Evolutionary conservation across 2,329 filamentous ascomycete species (phyloP), one percentile per base, ranked within the genome.

Genomic region (Nakataea oryzae): DNA sequence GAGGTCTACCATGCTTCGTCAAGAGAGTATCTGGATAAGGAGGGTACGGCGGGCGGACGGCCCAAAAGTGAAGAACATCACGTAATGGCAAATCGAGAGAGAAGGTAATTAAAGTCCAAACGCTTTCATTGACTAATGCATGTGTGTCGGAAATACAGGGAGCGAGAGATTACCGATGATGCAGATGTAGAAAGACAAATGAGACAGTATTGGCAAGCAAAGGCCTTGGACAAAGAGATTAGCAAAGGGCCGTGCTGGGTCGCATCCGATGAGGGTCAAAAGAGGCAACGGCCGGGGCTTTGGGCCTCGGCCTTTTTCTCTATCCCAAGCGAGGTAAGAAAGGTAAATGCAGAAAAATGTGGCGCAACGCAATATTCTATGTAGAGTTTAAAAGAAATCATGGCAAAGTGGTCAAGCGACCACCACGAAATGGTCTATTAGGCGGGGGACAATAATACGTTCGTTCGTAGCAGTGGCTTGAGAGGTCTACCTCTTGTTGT

Each of bases 1-100:
- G 78, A 2, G 85, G 85, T 0, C 69, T 88, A 64, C 84, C 83
- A 6, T 77, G 77, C 60, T 68, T 68, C 62, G 73, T 79, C 14
- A 72, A 66, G 61, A 59, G 34, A 41, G 26, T 58, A 3, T 5
- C 41, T n/a, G 11, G 41, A 50, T 9, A 47, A n/a, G n/a, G n/a
- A n/a, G n/a, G n/a, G n/a, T n/a, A n/a, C n/a, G n/a, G n/a, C n/a
- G n/a, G n/a, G n/a, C n/a, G n/a, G n/a, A n/a, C n/a, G n/a, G n/a
- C n/a, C n/a, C n/a, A n/a, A n/a, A n/a, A n/a, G n/a, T n/a, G n/a
- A n/a, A n/a, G n/a, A n/a, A n/a, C n/a, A n/a, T n/a, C n/a, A n/a
- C n/a, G n/a, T n/a, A n/a, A n/a, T n/a, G n/a, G n/a, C n/a, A n/a
- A n/a, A n/a, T 79, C 14, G 72, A 66, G 61, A 59, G 34, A 41